phyloP scores from a whole-genome alignment of 2,329 filamentous ascomycete genomes.

The Beauveria brongniartii region DNA sequence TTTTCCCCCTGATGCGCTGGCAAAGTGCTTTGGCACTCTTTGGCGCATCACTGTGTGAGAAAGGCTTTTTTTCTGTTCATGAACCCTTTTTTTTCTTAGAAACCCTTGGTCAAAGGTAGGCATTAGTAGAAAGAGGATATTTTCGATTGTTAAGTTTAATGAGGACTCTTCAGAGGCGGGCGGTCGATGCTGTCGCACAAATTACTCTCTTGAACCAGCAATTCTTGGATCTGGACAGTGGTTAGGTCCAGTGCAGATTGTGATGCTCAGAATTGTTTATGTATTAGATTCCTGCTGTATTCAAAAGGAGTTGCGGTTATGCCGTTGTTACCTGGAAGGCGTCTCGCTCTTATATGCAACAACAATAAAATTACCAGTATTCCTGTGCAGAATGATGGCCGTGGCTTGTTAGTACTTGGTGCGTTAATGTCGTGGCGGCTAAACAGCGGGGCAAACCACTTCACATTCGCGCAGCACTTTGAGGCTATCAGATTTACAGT shows the following conservation, averaged over 20 bases:
- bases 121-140: slow-evolving; percentile 15
- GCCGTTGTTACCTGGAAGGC: neutral
- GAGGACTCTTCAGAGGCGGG: slow-evolving; percentile 31
- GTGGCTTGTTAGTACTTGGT: neutral
- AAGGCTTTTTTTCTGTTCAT: slow-evolving; percentile 13
- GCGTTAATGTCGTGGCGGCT: neutral
- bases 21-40: slow-evolving; percentile 13
- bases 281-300: neutral
- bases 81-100: slow-evolving; percentile 13
- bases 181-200: slow-evolving; percentile 35
- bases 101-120: slow-evolving; percentile 13
- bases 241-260: neutral
- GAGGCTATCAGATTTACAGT: neutral
- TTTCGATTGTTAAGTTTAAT: slow-evolving; percentile 17
- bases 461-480: neutral
- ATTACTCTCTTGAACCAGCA: neutral
- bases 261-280: neutral
- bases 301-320: slow-evolving; percentile 4
- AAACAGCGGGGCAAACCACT: neutral
- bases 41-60: slow-evolving; percentile 2
- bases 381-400: neutral
- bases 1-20: slow-evolving; percentile 11
- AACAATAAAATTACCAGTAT: slow-evolving; percentile 4
- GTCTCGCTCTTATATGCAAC: neutral
- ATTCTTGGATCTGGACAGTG: neutral